Percentiles rank a stretch among this genome's conserved stretches.
Evolutionary conservation across 1,284 basidiomycete genomes (phyloP).

Genomic region (Puccinia novopanici): DNA sequence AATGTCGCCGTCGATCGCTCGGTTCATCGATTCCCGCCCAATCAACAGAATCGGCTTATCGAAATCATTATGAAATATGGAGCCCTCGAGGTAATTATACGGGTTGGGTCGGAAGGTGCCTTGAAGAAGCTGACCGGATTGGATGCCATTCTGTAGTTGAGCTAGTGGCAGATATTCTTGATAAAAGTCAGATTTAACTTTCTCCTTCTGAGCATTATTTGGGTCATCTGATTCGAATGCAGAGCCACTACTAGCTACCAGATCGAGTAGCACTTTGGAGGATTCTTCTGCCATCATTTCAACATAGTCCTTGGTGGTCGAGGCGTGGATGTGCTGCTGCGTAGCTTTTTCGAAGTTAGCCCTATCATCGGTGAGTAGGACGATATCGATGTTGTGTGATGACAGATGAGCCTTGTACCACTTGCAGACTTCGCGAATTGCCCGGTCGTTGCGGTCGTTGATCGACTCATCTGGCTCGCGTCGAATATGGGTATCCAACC

Average conservation of each 20-base stretch:
- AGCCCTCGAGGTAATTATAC: constrained; percentile 95
- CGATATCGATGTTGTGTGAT: constrained; percentile 63
- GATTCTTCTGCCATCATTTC: constrained; percentile 67
- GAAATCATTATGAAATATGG: constrained; percentile 73
- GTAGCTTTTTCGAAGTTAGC: constrained; percentile 78
- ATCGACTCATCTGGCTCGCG: constrained; percentile 74
- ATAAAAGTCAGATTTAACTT: constrained; percentile 54
- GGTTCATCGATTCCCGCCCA: constrained; percentile 91
- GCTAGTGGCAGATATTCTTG: constrained; percentile 76
- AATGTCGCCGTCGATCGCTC: constrained; percentile 88
- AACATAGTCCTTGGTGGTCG: constrained; percentile 75
- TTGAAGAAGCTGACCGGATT: constrained; percentile 78
- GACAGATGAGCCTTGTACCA: constrained; percentile 79
- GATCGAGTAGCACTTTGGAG: constrained; percentile 71
- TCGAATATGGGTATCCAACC: constrained; percentile 74
- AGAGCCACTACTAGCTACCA: constrained; percentile 69
- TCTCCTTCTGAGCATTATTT: constrained; percentile 14
- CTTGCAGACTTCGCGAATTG: constrained; percentile 76
- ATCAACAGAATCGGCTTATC: constrained; percentile 79
- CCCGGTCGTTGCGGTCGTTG: constrained; percentile 90
- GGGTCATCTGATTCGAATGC: constrained; percentile 58
- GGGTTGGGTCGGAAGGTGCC: constrained; percentile 94
- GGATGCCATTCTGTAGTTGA: constrained; percentile 77
- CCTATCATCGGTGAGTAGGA: constrained; percentile 85
- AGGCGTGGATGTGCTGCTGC: constrained; percentile 68